Evolutionary conservation across 305 asterid species (phyloP), one percentile per base, ranked within the genome.

Genomic region (Fraxinus paxiana): DNA sequence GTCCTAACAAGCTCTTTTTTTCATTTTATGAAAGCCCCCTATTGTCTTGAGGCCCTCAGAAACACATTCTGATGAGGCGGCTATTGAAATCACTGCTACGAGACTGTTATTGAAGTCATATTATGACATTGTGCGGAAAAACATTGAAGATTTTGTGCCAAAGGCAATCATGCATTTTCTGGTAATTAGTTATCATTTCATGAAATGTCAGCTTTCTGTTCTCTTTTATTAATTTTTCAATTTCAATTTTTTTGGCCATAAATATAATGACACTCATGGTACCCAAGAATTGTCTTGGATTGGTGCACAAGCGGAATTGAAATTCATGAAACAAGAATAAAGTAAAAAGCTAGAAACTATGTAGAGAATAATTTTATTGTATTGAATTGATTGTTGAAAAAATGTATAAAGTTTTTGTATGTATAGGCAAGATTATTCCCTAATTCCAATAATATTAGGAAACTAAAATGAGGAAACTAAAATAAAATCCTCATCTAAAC

Each of bases 111-210:
- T 96, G 69, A 92, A 91, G 89, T 96, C 99, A 54, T 96, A 96
- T 83, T 94, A 96, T 85, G 98, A 94, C 85, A 94, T 94, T 83
- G 98, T 94, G 26, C 88, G 99, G 81, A 96, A 93, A 88, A 94
- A 96, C 82, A 85, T 94, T 54, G 98, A 96, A 88, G 99, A 96
- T 87, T 85, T 77, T 83, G 87, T 96, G 34, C 99, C 99, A 8
- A 96, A 96, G 87, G 99, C 98, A 71, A 92, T 96, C 80, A 96
- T 96, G 99, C 98, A 96, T 88, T 96, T 96, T 83, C 93, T 96
- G 98, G 98, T 96, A 96, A 86, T 30, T 73, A 70, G 65, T 48
- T 75, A 73, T 74, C 73, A 59, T 70, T 65, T 69, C 80, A 74
- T 71, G 51, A 51, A 6, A 73, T 82, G 54, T 46, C 48, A 82